Base-by-base conservation (phyloP, 345 rosid species). In the Citrus trifoliata region DNA sequence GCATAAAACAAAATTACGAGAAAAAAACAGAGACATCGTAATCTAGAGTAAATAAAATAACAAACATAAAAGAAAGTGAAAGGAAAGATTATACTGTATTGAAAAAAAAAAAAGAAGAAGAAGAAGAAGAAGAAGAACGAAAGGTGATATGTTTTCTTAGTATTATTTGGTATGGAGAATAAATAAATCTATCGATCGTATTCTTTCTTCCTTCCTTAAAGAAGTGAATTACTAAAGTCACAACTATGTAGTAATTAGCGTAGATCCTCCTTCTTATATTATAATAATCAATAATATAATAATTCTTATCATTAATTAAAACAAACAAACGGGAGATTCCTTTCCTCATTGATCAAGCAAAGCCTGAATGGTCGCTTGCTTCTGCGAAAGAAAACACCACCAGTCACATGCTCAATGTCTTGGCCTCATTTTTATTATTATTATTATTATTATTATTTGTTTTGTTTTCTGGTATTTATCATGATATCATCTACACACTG, bases 21-120 rank as follows among this genome's bases (percentile, higher is more conserved):
- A 46, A 46, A 12, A 0, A 13, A 46, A 46, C 5, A 46, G 18
- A 46, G 14, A 46, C 14, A 46, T 46, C 4, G 18, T 46, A 46
- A 4, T 16, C 51, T 12, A 3, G 1, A 3, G 51, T 46, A 46
- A 46, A 46, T 13, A 46, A 46, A 46, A 46, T 46, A 46, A 13
- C 51, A 12, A 46, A 13, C 18, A 46, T 46, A 46, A 12, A 46
- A 3, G 16, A 46, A 46, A 13, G 51, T 3, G 18, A 13, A 3
- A 46, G 51, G 18, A 46, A 46, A 46, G 51, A 5, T 1, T 46
- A 13, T 13, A 46, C 5, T 13, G 18, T 46, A 46, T 42, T 3
- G 1, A 3, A 42, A 38, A 38, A 7, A 38, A 40, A 40, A 0
- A 0, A 40, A 40, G 0, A 0, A 1, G 0, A 9, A 40, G 0